Evolutionary conservation across 2,329 filamentous ascomycete species (phyloP).

Genomic region (Fusarium anguioides): DNA sequence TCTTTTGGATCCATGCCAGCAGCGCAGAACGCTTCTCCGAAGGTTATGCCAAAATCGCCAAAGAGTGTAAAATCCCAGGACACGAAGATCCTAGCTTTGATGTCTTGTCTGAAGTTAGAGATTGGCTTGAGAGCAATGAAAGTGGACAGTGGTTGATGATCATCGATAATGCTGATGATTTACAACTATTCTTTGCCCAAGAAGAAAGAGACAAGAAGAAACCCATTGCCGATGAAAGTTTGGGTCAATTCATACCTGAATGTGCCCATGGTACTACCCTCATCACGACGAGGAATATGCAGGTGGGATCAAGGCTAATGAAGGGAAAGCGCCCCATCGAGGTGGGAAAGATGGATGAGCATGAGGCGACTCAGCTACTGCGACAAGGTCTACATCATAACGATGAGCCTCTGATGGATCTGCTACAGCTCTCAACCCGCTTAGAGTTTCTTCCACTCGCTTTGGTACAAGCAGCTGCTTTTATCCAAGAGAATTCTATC

Average conservation of each 20-base stretch:
- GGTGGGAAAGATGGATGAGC: slow-evolving; percentile 45
- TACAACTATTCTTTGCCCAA: slow-evolving; percentile 25
- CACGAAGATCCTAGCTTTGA: slow-evolving; percentile 41
- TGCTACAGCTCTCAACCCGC: slow-evolving; percentile 36
- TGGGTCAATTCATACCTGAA: slow-evolving; percentile 41
- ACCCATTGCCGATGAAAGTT: fast-evolving
- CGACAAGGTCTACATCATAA: slow-evolving; percentile 17
- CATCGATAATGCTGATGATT: slow-evolving; percentile 39
- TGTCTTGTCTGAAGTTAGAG: slow-evolving; percentile 41
- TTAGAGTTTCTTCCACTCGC: slow-evolving; percentile 51
- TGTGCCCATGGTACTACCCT: slow-evolving; percentile 48
- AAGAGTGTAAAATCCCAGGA: slow-evolving; percentile 42
- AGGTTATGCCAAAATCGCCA: slow-evolving; percentile 48
- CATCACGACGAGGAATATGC: slow-evolving; percentile 51
- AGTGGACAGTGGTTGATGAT: slow-evolving; percentile 31
- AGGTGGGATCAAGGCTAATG: slow-evolving; percentile 42
- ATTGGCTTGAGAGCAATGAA: slow-evolving; percentile 45
- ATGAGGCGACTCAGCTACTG: slow-evolving; percentile 44
- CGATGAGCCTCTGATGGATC: neutral
- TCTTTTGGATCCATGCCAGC: slow-evolving; percentile 52
- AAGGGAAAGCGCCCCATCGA: slow-evolving; percentile 39
- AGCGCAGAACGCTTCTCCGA: slow-evolving; percentile 48
- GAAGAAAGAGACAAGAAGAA: fast-evolving
- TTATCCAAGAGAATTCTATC: slow-evolving; percentile 48
- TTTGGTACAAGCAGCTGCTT: slow-evolving; percentile 50